phyloP scores from a whole-genome alignment of 805 yeast genomes.

The Teunomyces stri region DNA sequence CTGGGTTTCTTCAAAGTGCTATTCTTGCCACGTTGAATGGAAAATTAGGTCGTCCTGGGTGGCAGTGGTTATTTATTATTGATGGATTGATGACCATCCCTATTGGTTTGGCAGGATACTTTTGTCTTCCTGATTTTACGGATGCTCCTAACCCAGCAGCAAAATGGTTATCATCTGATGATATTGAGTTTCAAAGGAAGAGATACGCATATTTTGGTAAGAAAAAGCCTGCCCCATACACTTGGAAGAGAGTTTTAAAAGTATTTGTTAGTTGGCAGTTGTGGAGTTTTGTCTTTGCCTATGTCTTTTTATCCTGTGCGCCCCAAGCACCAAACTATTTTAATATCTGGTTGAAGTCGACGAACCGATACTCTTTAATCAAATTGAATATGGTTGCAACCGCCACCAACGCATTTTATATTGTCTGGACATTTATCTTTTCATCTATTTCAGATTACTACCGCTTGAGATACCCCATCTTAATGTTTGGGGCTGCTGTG shows the following conservation, averaged over 20 bases:
- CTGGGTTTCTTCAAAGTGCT: slow-evolving; percentile 20
- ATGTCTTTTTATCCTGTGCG: slow-evolving; percentile 1
- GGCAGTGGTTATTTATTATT: slow-evolving; percentile 47
- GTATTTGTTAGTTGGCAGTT: slow-evolving; percentile 1
- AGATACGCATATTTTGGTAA: slow-evolving; percentile 3
- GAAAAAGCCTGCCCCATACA: not conserved
- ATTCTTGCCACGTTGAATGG: slow-evolving; percentile 30
- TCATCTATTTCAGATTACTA: slow-evolving; percentile 1
- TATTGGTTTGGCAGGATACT: slow-evolving; percentile 37
- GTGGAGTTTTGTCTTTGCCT: slow-evolving; percentile 4
- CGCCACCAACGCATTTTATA: slow-evolving; percentile 1
- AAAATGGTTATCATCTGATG: slow-evolving; percentile 6
- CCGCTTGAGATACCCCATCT: not conserved
- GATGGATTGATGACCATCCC: slow-evolving; percentile 33
- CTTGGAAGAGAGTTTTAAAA: not conserved
- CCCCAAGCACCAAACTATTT: not conserved
- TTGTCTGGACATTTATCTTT: slow-evolving; percentile 2
- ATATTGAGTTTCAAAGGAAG: slow-evolving; percentile 5
- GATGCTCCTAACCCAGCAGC: slow-evolving; percentile 6
- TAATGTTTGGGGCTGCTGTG: slow-evolving; percentile 1
- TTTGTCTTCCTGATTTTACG: slow-evolving; percentile 47
- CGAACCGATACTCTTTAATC: not conserved
- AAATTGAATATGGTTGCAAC: slow-evolving; percentile 3
- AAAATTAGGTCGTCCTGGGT: slow-evolving; percentile 36
- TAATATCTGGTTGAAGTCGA: slow-evolving; percentile 1